A percentile compares a stretch with the other conserved stretches of the same genome.
These are phyloP conservation scores for Alternaria arbusti DNA, from an alignment of 2,329 filamentous ascomycete species.

Conservation along the genomic window DNA sequence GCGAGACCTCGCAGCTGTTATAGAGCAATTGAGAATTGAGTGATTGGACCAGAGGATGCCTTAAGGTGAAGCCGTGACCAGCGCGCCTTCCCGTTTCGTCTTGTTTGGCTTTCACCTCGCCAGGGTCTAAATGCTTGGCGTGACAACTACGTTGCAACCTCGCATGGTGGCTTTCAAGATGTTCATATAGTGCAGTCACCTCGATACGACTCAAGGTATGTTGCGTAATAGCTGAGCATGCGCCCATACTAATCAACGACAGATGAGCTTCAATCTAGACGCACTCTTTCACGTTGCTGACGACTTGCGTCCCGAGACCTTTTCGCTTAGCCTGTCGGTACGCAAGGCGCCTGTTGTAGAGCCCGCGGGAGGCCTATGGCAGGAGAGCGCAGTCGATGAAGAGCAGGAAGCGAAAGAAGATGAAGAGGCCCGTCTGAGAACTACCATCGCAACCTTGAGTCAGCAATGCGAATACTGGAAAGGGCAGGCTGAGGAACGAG, in stretches of 20 bases:
- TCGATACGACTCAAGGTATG: background rate
- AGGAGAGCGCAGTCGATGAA: background rate
- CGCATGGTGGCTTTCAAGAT: background rate
- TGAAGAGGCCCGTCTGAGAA: background rate
- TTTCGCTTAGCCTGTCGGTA: background rate
- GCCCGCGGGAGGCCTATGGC: background rate
- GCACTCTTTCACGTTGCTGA: slow-evolving; percentile 6
- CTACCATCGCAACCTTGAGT: slow-evolving; percentile 3
- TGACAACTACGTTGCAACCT: background rate
- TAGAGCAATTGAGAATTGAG: background rate
- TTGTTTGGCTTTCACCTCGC: background rate
- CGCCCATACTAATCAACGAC: background rate
- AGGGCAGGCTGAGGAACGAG: slow-evolving; percentile 1
- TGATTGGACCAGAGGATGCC: background rate
- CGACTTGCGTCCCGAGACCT: background rate
- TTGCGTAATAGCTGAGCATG: no score
- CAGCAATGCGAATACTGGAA: slow-evolving; percentile 10
- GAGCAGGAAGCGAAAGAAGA: background rate
- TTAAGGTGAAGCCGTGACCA: background rate
- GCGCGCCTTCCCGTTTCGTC: background rate
- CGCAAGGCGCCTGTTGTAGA: background rate
- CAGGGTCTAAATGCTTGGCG: background rate
- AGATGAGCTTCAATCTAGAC: slow-evolving; percentile 16
- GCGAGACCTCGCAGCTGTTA: background rate
- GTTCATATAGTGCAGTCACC: background rate